Conservation (phyloP, 1,139 yeast species). For the Geotrichum citri-aurantii region DNA sequence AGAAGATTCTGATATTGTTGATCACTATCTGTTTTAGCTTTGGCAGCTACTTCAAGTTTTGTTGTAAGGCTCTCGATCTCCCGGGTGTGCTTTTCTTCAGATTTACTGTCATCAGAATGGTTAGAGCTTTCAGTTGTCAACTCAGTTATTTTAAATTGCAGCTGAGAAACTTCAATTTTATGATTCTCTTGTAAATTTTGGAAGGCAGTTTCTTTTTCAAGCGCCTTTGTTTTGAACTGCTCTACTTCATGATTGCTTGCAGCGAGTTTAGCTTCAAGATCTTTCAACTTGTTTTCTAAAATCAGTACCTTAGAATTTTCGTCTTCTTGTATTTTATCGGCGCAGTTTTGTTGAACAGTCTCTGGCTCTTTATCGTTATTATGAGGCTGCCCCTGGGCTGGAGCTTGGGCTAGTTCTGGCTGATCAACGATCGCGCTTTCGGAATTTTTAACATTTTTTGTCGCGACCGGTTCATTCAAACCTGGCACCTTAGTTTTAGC, state of each 20-base stretch:
- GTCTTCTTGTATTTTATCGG: too few species aligned
- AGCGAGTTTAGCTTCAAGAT: background rate
- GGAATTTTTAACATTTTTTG: background rate
- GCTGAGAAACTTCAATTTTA: background rate
- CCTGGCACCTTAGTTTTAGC: background rate
- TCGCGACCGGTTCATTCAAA: background rate
- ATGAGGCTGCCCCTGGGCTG: background rate
- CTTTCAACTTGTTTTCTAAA: background rate
- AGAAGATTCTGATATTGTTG: constrained; percentile 69
- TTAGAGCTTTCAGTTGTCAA: background rate
- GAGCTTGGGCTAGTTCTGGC: background rate
- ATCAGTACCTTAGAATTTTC: background rate
- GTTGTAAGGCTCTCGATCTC: constrained; percentile 4
- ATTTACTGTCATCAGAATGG: background rate
- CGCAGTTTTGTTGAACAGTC: background rate
- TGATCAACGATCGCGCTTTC: background rate
- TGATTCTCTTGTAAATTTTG: background rate
- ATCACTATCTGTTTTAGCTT: constrained; percentile 53
- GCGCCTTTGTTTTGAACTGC: background rate
- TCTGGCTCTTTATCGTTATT: background rate
- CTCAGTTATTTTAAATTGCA: background rate
- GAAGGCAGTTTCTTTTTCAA: background rate
- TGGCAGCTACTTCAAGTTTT: constrained; percentile 14
- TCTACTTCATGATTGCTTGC: background rate
- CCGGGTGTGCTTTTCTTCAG: background rate